These are phyloP conservation scores for Mallotus repandus DNA, from an alignment of 441 rosid genomes.

Conservation along the genomic window DNA sequence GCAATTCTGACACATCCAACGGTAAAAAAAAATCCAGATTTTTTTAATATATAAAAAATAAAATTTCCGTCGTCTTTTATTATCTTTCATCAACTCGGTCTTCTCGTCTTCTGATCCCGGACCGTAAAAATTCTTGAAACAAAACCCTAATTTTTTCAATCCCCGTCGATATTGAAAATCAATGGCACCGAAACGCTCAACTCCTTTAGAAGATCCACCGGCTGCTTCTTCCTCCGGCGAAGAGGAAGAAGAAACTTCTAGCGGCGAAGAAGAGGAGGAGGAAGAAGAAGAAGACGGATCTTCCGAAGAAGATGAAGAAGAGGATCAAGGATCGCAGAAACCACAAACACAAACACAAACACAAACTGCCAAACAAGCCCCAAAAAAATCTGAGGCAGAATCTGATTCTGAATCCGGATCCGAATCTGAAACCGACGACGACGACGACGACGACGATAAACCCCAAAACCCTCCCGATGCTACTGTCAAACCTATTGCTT, in stretches of 20 bases:
- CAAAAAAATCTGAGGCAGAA: slow-evolving; percentile 21
- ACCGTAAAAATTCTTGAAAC: background rate
- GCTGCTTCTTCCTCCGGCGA: slow-evolving; percentile 40
- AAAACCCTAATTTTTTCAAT: background rate
- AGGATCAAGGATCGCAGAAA: slow-evolving; percentile 11
- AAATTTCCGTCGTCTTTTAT: background rate
- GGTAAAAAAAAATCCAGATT: background rate
- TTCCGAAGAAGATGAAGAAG: slow-evolving; percentile 1
- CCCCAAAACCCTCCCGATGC: background rate
- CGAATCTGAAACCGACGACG: slow-evolving; percentile 32
- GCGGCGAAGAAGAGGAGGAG: slow-evolving; percentile 23
- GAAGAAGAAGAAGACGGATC: slow-evolving; percentile 6
- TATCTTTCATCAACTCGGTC: background rate
- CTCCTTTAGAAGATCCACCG: slow-evolving; percentile 41
- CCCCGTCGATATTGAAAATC: background rate
- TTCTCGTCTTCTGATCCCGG: background rate
- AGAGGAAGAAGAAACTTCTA: slow-evolving; percentile 31
- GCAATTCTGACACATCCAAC: background rate
- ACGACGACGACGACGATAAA: slow-evolving; percentile 27
- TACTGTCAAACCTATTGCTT: slow-evolving; percentile 30
- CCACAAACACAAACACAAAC: background rate
- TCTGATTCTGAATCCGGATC: slow-evolving; percentile 20
- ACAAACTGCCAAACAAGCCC: background rate
- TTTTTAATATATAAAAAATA: background rate
- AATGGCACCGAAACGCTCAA: slow-evolving; percentile 27